These are phyloP conservation scores for Globisporangium apiculatum DNA, from an alignment of 352 stramenopile species.

Conservation along the genomic window DNA sequence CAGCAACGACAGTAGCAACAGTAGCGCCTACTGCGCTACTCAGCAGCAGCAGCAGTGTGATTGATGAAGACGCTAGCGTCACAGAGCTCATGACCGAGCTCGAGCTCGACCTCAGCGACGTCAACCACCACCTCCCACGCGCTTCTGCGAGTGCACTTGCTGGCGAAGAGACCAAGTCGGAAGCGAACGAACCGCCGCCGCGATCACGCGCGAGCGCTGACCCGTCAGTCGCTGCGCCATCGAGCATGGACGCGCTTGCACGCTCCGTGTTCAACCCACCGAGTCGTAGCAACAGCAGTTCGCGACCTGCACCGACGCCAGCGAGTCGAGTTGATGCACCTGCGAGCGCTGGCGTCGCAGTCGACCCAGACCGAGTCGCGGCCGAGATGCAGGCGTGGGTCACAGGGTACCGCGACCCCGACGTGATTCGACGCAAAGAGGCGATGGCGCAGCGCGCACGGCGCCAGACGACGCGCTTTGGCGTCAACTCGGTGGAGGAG, in stretches of 20 bases:
- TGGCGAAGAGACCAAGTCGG: slow-evolving; percentile 40
- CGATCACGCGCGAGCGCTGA: no score
- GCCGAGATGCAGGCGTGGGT: slow-evolving; percentile 59
- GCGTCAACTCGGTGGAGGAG: slow-evolving; percentile 34
- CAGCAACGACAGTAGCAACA: neutral
- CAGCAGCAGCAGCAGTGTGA: slow-evolving; percentile 3
- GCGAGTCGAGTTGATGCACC: no score
- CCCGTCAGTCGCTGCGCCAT: neutral
- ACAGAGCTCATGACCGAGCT: slow-evolving; percentile 45
- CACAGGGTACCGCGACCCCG: slow-evolving; percentile 38
- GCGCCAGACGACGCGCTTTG: slow-evolving; percentile 26
- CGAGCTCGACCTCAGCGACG: slow-evolving; percentile 29
- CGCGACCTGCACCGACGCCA: no score
- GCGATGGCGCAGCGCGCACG: slow-evolving; percentile 34
- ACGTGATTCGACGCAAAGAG: slow-evolving; percentile 53
- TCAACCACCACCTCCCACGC: slow-evolving; percentile 9
- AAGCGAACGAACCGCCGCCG: slow-evolving; percentile 20
- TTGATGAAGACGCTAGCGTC: slow-evolving; percentile 35
- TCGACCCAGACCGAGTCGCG: slow-evolving; percentile 17
- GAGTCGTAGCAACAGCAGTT: neutral
- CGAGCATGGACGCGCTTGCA: slow-evolving; percentile 6
- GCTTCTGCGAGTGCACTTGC: neutral
- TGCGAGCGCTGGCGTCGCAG: neutral
- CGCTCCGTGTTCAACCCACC: slow-evolving; percentile 1
- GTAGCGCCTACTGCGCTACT: neutral